phyloP scores from a whole-genome alignment of 768 basidiomycete species.

The Termitomyces sp. region DNA sequence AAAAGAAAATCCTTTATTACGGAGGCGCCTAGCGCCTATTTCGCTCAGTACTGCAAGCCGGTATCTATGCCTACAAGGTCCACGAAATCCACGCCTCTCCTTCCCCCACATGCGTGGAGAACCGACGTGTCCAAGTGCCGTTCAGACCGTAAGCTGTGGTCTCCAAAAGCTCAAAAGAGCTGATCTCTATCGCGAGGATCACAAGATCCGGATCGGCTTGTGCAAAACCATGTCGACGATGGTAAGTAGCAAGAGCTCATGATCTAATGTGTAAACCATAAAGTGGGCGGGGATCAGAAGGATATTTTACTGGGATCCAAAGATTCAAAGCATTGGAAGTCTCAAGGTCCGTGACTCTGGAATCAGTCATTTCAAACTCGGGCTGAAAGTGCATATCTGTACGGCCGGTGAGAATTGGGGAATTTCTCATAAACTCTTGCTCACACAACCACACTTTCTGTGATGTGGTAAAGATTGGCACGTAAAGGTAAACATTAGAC shows the following conservation, averaged over 20 bases:
- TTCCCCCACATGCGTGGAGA: too few species aligned
- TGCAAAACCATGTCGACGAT: slow-evolving; percentile 50
- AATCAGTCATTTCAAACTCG: slow-evolving; percentile 32
- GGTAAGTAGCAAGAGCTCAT: slow-evolving; percentile 13
- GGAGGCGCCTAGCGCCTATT: too few species aligned
- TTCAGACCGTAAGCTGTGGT: too few species aligned
- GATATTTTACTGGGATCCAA: slow-evolving; percentile 46
- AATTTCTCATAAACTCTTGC: neutral
- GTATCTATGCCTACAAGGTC: too few species aligned
- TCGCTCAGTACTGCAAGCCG: too few species aligned
- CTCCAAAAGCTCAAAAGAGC: slow-evolving; percentile 36
- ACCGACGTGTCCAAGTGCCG: too few species aligned
- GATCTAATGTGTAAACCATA: neutral
- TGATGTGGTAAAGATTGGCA: neutral
- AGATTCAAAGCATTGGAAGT: slow-evolving; percentile 24
- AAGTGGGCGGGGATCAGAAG: slow-evolving; percentile 52
- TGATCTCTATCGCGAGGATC: slow-evolving; percentile 44
- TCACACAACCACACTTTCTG: neutral
- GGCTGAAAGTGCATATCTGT: slow-evolving; percentile 35
- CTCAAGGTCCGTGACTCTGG: slow-evolving; percentile 39
- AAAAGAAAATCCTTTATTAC: too few species aligned
- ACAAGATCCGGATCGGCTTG: slow-evolving; percentile 44
- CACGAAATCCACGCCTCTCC: too few species aligned
- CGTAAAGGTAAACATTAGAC: neutral
- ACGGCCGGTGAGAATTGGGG: slow-evolving; percentile 1